Evolutionary conservation across 1,139 yeast species (phyloP), one percentile per base, ranked within the genome.

Genomic region (Candida pseudocylindracea): DNA sequence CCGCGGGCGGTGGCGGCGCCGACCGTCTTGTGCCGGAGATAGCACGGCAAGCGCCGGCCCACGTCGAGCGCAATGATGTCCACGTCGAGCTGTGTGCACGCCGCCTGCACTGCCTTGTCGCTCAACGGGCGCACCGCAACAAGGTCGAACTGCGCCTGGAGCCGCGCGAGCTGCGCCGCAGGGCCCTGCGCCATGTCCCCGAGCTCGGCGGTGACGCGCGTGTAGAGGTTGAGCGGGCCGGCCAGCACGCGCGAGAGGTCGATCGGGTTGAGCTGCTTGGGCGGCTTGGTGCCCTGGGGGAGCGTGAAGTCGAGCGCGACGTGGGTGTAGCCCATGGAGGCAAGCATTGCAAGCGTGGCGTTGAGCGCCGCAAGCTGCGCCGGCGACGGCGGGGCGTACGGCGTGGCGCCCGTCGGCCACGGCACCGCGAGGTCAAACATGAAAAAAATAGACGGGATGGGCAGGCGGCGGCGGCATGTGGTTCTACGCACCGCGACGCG

Each of bases 1-100:
- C 98, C 98, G 36, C 76, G 67, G 12, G 74, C 75, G 12, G 79
- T 62, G 1, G 92, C 95, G 32, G 81, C 70, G 30, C 94, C 78
- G 8, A 83, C 63, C 1, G 81, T 71, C 44, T 83, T 80, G 53
- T 81, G 94, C 41, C 78, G 75, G 40, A 88, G 55, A 48, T 69
- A 79, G 42, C 71, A 74, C 1, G 93, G 91, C 32, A 81, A 54
- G 37, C 81, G 63, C 30, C 61, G 57, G 12, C 66, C 54, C 47
- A 78, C 63, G 37, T 78, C 72, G 34, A 88, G 62, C 1, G 93
- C 72, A 28, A 88, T 67, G 28, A 88, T 41, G 51, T 88, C 96
- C 29, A 85, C 61, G 37, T 78, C 92, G 32, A 83, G 57, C 39
- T 68, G 70, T 4, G 74, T 61, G 24, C 85, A 69, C 2, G 91